Evolutionary conservation across 345 rosid genomes (phyloP).

Genomic region (Hibiscus trionum): DNA sequence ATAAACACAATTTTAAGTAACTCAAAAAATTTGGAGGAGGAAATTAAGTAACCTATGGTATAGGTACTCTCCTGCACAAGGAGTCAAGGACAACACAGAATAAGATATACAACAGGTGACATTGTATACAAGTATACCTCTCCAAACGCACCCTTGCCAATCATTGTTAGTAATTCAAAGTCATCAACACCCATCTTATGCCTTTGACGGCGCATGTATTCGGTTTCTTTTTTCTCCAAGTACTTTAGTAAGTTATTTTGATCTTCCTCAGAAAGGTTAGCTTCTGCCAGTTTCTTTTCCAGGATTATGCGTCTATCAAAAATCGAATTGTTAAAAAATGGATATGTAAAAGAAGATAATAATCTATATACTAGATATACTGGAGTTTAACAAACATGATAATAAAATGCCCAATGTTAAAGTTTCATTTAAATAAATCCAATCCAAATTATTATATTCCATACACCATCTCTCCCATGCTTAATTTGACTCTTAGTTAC

Average conservation of each 20-base stretch:
- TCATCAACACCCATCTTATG: slow-evolving; percentile 95
- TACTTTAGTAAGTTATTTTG: slow-evolving; percentile 81
- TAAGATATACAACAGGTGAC: neutral
- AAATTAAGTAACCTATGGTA: neutral
- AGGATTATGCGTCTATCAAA: slow-evolving; percentile 47
- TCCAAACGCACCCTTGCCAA: slow-evolving; percentile 84
- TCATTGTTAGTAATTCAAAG: slow-evolving; percentile 77
- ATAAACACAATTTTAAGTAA: slow-evolving; percentile 13
- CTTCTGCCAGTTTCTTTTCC: slow-evolving; percentile 92
- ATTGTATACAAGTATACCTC: slow-evolving; percentile 37
- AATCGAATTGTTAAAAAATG: neutral
- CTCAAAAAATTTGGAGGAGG: neutral
- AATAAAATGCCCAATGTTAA: neutral
- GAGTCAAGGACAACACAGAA: neutral
- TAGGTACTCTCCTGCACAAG: neutral
- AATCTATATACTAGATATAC: neutral
- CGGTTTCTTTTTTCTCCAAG: slow-evolving; percentile 92
- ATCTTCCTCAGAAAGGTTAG: slow-evolving; percentile 95
- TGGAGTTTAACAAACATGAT: neutral
- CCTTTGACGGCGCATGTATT: slow-evolving; percentile 93
- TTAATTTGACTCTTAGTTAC: neutral
- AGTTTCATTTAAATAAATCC: neutral
- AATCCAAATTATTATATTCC: neutral
- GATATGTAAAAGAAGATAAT: neutral
- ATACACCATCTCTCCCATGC: neutral